phyloP scores from a whole-genome alignment of 352 stramenopile genomes.

The Pythium aquatile region DNA sequence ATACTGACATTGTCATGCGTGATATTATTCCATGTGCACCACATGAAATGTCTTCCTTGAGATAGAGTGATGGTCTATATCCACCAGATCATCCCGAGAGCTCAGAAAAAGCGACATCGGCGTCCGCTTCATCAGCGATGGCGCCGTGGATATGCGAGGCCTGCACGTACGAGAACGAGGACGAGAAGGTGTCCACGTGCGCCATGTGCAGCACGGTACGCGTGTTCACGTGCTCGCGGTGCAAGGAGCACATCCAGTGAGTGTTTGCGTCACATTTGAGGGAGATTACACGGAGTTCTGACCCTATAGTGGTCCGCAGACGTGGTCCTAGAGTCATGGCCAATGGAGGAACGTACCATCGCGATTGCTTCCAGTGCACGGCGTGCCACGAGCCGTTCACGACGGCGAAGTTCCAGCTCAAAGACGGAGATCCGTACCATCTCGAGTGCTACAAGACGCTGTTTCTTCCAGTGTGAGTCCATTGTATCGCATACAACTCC shows the following conservation, averaged over 20 bases:
- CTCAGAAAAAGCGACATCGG: neutral
- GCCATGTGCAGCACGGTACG: conserved; percentile 42
- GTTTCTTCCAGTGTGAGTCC: conserved; percentile 51
- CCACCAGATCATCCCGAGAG: neutral
- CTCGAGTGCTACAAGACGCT: conserved; percentile 62
- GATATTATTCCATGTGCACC: conserved; percentile 5
- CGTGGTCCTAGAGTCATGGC: conserved; percentile 28
- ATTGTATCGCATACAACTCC: neutral
- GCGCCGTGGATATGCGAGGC: conserved; percentile 37
- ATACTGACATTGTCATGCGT: neutral
- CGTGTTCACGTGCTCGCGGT: conserved; percentile 39
- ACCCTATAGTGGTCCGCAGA: conserved; percentile 4
- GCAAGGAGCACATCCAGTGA: conserved; percentile 24
- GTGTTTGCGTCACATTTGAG: neutral
- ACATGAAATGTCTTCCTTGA: neutral
- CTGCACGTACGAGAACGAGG: conserved; percentile 49
- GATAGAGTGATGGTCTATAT: conserved; percentile 3
- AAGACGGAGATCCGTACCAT: conserved; percentile 62
- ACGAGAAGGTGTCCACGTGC: conserved; percentile 35
- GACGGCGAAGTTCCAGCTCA: conserved; percentile 35
- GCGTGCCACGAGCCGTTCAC: conserved; percentile 39
- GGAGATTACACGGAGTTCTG: neutral
- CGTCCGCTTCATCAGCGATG: neutral
- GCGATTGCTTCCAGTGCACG: conserved; percentile 39
- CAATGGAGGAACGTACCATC: conserved; percentile 33